Conservation (phyloP, 1,139 yeast genomes). For the Arxiozyma heterogenica region DNA sequence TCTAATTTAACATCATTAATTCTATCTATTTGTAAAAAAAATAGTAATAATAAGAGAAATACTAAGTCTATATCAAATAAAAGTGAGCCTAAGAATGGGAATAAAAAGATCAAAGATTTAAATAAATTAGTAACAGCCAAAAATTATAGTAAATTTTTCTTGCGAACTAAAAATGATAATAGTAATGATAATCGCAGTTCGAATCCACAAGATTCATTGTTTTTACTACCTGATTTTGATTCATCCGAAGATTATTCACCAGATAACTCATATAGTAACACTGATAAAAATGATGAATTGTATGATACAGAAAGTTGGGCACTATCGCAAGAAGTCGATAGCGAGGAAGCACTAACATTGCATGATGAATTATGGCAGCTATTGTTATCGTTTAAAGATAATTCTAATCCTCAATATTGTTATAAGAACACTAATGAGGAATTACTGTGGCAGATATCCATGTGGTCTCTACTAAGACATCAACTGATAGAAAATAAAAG, state of each 20-base stretch:
- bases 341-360: not conserved
- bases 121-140: constrained; percentile 22
- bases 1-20: not conserved
- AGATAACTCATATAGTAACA: not conserved
- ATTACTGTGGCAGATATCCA: constrained; percentile 24
- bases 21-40: not conserved
- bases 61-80: not conserved
- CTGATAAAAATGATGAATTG: not conserved
- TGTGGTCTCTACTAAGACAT: constrained; percentile 24
- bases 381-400: constrained; percentile 7
- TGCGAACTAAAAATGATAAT: constrained; percentile 4
- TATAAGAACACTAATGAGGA: constrained; percentile 5
- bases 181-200: constrained; percentile 6
- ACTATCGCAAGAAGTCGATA: not conserved
- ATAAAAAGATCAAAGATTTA: constrained; percentile 9
- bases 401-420: constrained; percentile 2
- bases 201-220: not conserved
- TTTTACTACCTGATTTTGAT: constrained; percentile 39
- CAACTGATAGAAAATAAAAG: constrained; percentile 19
- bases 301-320: constrained; percentile 1
- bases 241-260: constrained; percentile 37
- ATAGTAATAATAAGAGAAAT: not conserved
- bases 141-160: constrained; percentile 21
- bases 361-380: constrained; percentile 6
- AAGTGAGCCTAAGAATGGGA: not conserved